These are phyloP conservation scores for Saccharomyces hybrid DNA, from an alignment of 1,139 yeast genomes.

Conservation along the genomic window DNA sequence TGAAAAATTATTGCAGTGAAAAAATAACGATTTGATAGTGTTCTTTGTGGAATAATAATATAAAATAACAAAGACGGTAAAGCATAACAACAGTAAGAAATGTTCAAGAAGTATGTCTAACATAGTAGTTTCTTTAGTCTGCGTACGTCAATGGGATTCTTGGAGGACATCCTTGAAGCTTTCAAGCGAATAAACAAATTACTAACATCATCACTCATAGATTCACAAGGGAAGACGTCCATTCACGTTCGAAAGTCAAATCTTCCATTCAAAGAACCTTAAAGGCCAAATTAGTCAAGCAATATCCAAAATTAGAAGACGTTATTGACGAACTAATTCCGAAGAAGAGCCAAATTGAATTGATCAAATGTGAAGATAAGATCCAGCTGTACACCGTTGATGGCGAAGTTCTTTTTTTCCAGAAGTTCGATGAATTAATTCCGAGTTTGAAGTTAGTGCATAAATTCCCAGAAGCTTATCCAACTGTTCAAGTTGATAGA, in stretches of 20 bases:
- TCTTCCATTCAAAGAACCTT: slow-evolving; percentile 86
- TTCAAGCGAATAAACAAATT: background rate
- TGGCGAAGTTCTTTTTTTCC: slow-evolving; percentile 67
- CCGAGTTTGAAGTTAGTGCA: slow-evolving; percentile 77
- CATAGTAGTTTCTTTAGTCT: background rate
- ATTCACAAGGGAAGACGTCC: slow-evolving; percentile 79
- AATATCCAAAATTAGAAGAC: slow-evolving; percentile 65
- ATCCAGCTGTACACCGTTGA: slow-evolving; percentile 72
- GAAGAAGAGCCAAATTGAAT: slow-evolving; percentile 75
- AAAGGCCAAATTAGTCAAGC: slow-evolving; percentile 61
- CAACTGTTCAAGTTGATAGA: slow-evolving; percentile 83
- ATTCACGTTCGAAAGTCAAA: slow-evolving; percentile 84
- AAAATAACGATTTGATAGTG: background rate
- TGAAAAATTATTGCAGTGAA: background rate
- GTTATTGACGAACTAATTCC: slow-evolving; percentile 79
- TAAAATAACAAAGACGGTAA: background rate
- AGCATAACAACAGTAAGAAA: background rate
- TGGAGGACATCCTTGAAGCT: background rate
- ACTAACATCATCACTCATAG: slow-evolving; percentile 33
- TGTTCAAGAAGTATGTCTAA: background rate
- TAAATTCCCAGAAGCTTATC: slow-evolving; percentile 74
- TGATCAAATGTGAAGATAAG: slow-evolving; percentile 84
- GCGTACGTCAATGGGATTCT: background rate
- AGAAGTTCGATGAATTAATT: slow-evolving; percentile 75
- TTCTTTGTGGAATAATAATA: background rate